Conservation (phyloP, 2,329 filamentous ascomycete genomes). For the Phialophora chinensis region DNA sequence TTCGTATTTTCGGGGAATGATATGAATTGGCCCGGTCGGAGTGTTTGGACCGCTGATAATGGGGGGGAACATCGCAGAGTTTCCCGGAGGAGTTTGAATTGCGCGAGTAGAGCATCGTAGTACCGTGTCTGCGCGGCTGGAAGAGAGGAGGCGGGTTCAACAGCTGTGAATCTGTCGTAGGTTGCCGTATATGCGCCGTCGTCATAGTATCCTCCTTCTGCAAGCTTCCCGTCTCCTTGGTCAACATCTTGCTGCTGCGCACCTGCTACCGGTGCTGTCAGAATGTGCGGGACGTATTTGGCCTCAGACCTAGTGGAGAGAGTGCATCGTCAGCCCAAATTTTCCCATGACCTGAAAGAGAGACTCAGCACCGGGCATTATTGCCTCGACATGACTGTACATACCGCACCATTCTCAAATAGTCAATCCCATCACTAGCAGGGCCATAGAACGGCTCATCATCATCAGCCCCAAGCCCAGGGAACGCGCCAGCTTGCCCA, state of each 20-base stretch:
- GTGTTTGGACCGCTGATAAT: conserved; percentile 56
- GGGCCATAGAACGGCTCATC: conserved; percentile 70
- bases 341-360: not conserved
- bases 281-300: conserved; percentile 71
- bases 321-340: conserved; percentile 17
- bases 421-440: conserved; percentile 70
- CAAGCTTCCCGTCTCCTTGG: conserved; percentile 1
- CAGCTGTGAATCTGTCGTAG: conserved; percentile 49
- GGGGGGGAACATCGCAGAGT: conserved; percentile 65
- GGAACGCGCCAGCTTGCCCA: conserved; percentile 75
- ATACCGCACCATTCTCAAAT: conserved; percentile 74
- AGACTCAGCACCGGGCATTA: conserved; percentile 35
- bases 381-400: conserved; percentile 39
- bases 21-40: conserved; percentile 60
- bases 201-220: conserved; percentile 65
- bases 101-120: conserved; percentile 67
- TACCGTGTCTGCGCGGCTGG: conserved; percentile 68
- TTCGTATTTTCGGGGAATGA: conserved; percentile 61
- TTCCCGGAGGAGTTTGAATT: conserved; percentile 69
- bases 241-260: conserved; percentile 48
- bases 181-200: conserved; percentile 80
- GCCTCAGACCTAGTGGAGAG: conserved; percentile 70
- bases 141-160: conserved; percentile 49
- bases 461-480: conserved; percentile 60
- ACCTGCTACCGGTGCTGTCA: conserved; percentile 61